Evolutionary conservation across 2,329 filamentous ascomycete species (phyloP), one percentile per base, ranked within the genome.

Genomic region (Colletotrichum cuscutae): DNA sequence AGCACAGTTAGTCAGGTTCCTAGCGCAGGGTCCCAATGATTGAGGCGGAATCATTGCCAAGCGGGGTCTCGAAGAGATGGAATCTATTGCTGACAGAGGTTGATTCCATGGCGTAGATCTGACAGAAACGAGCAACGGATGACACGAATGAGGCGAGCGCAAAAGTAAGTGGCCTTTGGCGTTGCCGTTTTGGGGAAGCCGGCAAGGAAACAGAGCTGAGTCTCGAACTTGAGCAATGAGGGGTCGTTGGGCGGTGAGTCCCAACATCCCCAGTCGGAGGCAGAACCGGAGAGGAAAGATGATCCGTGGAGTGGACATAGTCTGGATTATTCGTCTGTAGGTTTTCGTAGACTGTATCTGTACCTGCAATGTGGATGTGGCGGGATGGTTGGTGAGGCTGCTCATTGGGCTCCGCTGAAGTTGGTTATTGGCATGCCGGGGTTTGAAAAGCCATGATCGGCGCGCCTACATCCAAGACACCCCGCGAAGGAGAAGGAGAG

Each of bases 361-460:
- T 49, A 54, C 56, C 46, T 32, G 57, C 32, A 56, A 9, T 22
- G 68, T 67, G 62, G 68, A 61, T 66, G 67, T 46, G 19, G 61
- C 54, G 54, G 62, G 67, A 70, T 64, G 67, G 53, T 59, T 52
- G 53, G 28, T 52, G 60, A 71, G 56, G 68, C 62, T 52, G 68
- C 46, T 67, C 24, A 67, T 71, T 71, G 68, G 63, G 46, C 63
- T 61, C 54, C 35, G 26, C 32, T 15, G 63, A 57, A 52, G 62
- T 56, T 66, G 58, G 30, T 49, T 56, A 19, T 19, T 28, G 15
- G 32, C 32, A 19, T 42, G 49, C 54, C 63, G 68, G 63, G 63
- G 63, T 1, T 49, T 49, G 42, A 42, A 62, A 24, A n/a, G 32
- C 49, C 63, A 37, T 28, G 68, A 71, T 71, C 68, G 63, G 68